Evolutionary conservation across 768 basidiomycete species (phyloP), one percentile per base, ranked within the genome.

Genomic region (Lactarius hatsudake): DNA sequence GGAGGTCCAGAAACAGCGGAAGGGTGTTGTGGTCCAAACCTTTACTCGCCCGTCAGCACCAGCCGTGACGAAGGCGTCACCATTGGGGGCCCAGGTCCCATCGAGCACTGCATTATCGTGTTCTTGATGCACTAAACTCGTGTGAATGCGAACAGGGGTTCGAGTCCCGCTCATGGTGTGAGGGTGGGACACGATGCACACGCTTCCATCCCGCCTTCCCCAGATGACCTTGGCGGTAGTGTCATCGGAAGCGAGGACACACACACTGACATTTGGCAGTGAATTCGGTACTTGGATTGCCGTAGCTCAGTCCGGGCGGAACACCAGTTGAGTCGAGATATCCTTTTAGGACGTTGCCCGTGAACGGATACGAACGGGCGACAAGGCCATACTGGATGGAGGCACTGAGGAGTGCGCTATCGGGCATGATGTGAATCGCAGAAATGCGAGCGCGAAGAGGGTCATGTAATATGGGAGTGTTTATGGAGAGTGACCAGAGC

Each of bases 261-360:
- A 88, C 0, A 81, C 74, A 17, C 87, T 84, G 13, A 91, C 81
- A 61, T 91, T 81, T 2, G 90, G 89, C 1, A n/a, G 84, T 81
- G 68, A 92, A 88, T 71, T 92, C 89, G 15, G 83, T 83, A 70
- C 91, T 91, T 4, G 89, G 90, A 71, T 92, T 91, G 4, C 88
- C 88, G 61, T 86, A 81, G 2, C 87, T 87, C 20, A 86, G 69
- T 7, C 87, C 87, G 48, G 81, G 78, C 13, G 83, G 82, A 12
- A 82, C 79, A 7, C 86, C 87, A 2, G 85, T 81, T 3, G 88
- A 84, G 59, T 90, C 86, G 10, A 93, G 79, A 71, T 82, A 90
- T 0, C 91, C 92, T 34, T 86, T 81, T 9, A 91, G 76, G 59
- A 92, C 78, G 72, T 85, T 88, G 57, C 90, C 90, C 2, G 80